phyloP scores from a whole-genome alignment of 768 basidiomycete genomes.

The Mycena maculata region DNA sequence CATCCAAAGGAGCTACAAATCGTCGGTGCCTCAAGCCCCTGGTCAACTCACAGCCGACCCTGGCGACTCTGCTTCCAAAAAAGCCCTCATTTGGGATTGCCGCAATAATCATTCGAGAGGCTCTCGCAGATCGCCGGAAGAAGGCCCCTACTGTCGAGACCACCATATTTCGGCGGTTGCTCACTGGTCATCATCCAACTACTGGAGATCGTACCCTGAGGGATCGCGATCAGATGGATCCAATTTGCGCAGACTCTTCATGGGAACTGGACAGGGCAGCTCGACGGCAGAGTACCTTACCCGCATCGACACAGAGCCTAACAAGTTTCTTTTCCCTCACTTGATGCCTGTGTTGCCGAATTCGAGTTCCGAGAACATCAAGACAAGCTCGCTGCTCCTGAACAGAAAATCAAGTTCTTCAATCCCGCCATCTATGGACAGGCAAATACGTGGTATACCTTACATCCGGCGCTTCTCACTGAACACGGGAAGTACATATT shows the following conservation, averaged over 20 bases:
- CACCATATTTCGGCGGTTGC: neutral
- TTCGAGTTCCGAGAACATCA: too few relatives aligned
- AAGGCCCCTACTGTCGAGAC: neutral
- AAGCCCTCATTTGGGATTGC: neutral
- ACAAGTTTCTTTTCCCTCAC: neutral
- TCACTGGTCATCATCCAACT: neutral
- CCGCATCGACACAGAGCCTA: neutral
- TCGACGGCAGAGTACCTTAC: neutral
- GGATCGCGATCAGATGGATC: neutral
- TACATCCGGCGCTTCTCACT: neutral
- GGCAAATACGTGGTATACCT: neutral
- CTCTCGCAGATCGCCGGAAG: neutral
- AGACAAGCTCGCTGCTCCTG: neutral
- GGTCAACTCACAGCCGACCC: neutral
- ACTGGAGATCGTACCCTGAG: neutral
- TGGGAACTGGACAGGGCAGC: neutral
- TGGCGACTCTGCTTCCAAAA: neutral
- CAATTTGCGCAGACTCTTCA: neutral
- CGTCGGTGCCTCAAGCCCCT: neutral
- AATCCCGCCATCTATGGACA: neutral
- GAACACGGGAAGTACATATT: neutral
- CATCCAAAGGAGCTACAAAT: neutral
- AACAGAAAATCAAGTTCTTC: too few relatives aligned
- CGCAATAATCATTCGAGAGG: conserved; percentile 9
- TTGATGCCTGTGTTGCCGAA: too few relatives aligned